phyloP scores from a whole-genome alignment of 1,284 basidiomycete species.

The Boletus semigastroideus region DNA sequence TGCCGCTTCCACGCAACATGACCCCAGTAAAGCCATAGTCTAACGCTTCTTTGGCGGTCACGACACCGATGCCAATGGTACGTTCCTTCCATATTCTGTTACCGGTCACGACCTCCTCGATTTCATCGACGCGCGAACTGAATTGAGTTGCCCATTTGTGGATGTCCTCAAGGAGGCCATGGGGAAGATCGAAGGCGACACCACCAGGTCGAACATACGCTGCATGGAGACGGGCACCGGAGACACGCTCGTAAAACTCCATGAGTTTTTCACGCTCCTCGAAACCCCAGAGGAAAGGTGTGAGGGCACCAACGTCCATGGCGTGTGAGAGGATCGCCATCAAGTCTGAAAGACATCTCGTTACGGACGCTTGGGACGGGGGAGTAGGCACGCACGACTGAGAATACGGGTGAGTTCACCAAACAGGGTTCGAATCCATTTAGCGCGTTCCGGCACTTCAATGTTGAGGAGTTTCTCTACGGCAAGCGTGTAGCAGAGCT shows the following conservation, averaged over 20 bases:
- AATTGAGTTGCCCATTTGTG: constrained; percentile 99
- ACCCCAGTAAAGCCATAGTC: constrained; percentile 96
- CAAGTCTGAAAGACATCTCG: constrained; percentile 55
- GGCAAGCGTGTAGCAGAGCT: constrained; percentile 94
- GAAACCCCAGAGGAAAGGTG: constrained; percentile 99
- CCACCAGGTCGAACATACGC: constrained; percentile 99
- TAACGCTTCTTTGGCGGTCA: constrained; percentile 90
- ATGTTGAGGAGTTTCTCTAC: constrained; percentile 99
- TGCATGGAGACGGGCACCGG: constrained; percentile 94
- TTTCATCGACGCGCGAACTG: constrained; percentile 88
- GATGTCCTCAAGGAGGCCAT: constrained; percentile 95
- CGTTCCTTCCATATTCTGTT: constrained; percentile 99
- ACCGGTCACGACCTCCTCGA: constrained; percentile 96
- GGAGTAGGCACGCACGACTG: constrained; percentile 68
- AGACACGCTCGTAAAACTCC: constrained; percentile 99
- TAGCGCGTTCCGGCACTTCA: constrained; percentile 96
- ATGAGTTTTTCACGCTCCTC: constrained; percentile 99
- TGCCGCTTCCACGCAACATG: constrained; percentile 93
- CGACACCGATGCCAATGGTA: constrained; percentile 88
- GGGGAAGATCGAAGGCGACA: constrained; percentile 96
- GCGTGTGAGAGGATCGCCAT: constrained; percentile 98
- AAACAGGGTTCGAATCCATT: constrained; percentile 98
- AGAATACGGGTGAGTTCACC: constrained; percentile 96
- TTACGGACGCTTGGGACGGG: not conserved
- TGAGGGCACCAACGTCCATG: constrained; percentile 97